phyloP scores from a whole-genome alignment of 257 asterid species.

The Cruciata laevipes region DNA sequence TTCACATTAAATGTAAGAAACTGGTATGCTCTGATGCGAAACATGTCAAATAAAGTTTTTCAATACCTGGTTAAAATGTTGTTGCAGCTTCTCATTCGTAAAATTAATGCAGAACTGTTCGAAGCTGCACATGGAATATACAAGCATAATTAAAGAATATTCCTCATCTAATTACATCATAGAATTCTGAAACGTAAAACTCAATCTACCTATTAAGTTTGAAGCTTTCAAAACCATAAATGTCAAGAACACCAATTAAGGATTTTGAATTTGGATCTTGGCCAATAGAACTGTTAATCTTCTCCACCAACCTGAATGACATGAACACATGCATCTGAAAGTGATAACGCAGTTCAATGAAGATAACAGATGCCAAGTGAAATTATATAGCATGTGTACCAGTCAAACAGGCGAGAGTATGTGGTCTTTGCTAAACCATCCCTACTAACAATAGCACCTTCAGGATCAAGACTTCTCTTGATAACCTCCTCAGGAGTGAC shows the following conservation, averaged over 20 bases:
- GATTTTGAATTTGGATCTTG: conserved; percentile 77
- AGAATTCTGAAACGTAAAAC: conserved; percentile 14
- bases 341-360: conserved; percentile 17
- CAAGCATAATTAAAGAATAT: conserved; percentile 14
- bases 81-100: conserved; percentile 97
- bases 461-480: conserved; percentile 96
- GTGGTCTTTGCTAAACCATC: conserved; percentile 89
- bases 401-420: conserved; percentile 91
- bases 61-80: conserved; percentile 93
- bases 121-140: conserved; percentile 44
- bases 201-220: conserved; percentile 66
- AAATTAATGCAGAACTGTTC: conserved; percentile 95
- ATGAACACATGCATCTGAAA: conserved; percentile 11
- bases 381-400: conserved; percentile 36
- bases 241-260: conserved; percentile 95
- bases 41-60: conserved; percentile 5
- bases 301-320: conserved; percentile 82
- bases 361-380: background rate
- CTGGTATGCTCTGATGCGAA: conserved; percentile 12
- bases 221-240: conserved; percentile 96
- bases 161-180: background rate
- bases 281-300: conserved; percentile 81
- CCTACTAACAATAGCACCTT: conserved; percentile 73
- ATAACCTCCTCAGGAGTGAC: conserved; percentile 98
- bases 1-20: conserved; percentile 20